Evolutionary conservation across 768 basidiomycete genomes (phyloP).

Genomic region (Mycena maculata): DNA sequence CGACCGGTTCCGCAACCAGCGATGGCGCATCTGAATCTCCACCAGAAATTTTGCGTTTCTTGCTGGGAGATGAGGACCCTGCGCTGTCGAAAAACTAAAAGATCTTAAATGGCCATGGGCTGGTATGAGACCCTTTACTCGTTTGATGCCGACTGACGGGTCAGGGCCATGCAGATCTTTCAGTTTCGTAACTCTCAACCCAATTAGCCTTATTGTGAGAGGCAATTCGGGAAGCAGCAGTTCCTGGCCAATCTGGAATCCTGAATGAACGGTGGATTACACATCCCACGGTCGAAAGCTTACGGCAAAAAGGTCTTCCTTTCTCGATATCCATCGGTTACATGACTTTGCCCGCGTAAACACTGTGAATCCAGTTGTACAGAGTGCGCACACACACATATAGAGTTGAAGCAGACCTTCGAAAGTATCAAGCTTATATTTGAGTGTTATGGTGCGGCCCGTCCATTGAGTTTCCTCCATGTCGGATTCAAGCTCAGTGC

Average conservation of each 20-base stretch:
- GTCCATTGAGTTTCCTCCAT: conserved; percentile 84
- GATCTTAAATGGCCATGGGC: not conserved
- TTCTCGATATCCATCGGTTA: conserved; percentile 79
- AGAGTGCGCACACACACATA: not conserved
- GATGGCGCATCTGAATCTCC: conserved; percentile 24
- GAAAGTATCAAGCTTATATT: conserved; percentile 93
- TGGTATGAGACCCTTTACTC: conserved; percentile 56
- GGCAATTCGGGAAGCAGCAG: conserved; percentile 86
- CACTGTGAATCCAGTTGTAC: conserved; percentile 50
- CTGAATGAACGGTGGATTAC: conserved; percentile 24
- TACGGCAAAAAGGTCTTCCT: conserved; percentile 83
- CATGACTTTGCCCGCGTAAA: conserved; percentile 88
- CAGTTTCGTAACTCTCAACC: conserved; percentile 88
- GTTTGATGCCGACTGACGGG: conserved; percentile 72
- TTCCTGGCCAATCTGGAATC: conserved; percentile 77
- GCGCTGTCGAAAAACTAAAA: conserved; percentile 69
- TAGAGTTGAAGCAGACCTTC: conserved; percentile 62
- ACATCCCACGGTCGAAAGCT: conserved; percentile 40
- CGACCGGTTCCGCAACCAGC: not conserved
- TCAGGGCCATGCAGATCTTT: conserved; percentile 76
- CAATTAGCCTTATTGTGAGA: conserved; percentile 84
- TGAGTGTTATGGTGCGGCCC: conserved; percentile 90
- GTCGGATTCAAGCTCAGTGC: conserved; percentile 84
- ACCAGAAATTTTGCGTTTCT: conserved; percentile 50
- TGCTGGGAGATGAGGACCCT: conserved; percentile 47